Evolutionary conservation across 2,329 filamentous ascomycete genomes (phyloP), one percentile per base, ranked within the genome.

Genomic region (Epichloe brachyelytri): DNA sequence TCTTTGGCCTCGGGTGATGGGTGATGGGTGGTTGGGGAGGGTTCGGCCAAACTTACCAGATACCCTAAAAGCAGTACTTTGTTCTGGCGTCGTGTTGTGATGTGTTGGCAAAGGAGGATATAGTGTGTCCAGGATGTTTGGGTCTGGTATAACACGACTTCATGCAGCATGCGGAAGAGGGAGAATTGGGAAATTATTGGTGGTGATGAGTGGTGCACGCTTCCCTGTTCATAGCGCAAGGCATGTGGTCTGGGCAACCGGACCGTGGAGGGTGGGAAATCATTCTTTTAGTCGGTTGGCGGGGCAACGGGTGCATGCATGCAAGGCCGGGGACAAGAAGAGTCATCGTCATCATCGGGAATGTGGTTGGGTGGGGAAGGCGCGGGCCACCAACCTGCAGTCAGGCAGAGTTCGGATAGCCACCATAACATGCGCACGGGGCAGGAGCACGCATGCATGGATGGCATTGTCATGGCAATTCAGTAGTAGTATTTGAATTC

Each of bases 301-400:
- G 14, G 54, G 55, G 60, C 59, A 64, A 64, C 62, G 34, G 17
- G n/a, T 36, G 43, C 5, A 11, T 26, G 30, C 33, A 5, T 5
- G 14, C 15, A n/a, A n/a, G 36, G 15, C 36, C 14, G 15, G n/a
- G n/a, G 30, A 14, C 17, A 7, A 34, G 15, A 48, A 26, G n/a
- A 17, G 48, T 33, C 14, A 37, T 44, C 15, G 48, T 33, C 14
- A 37, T 44, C 15, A 22, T 33, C 26, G 19, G 47, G 54, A 51
- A 52, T 52, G 53, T 43, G 51, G 46, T 39, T 45, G 15, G 39
- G 48, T 49, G 48, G 43, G 19, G 41, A n/a, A 40, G 33, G 26
- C 46, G 36, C 36, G 14, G 36, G 41, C 20, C 40, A 20, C 19
- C 11, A 43, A 39, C 17, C 17, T 12, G 15, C 37, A n/a, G 37